Evolutionary conservation across 225 moss, liverwort and hornwort species (phyloP).

Genomic region (Polytrichum commune): DNA sequence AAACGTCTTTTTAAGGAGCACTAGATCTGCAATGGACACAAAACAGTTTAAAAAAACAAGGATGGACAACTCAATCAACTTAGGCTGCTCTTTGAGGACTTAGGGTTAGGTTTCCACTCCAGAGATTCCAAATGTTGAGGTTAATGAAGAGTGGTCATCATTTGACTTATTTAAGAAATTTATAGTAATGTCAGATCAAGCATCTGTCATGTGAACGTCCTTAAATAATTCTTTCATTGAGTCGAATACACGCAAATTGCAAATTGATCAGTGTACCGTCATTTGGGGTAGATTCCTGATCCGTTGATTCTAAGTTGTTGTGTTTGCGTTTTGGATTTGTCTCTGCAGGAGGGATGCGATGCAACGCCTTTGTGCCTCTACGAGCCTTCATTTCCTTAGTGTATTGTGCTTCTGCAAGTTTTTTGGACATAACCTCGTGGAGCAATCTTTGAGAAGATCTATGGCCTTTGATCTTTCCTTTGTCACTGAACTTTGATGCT

Average conservation of each 20-base stretch:
- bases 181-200: no score
- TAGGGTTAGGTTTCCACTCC: no score
- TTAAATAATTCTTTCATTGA: no score
- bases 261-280: neutral
- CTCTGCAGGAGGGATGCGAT: conserved; percentile 32
- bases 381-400: conserved; percentile 43
- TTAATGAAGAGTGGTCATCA: no score
- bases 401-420: conserved; percentile 34
- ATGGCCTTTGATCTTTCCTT: conserved; percentile 12
- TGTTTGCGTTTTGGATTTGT: conserved; percentile 52
- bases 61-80: no score
- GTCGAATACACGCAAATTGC: no score
- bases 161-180: no score
- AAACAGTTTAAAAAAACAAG: neutral
- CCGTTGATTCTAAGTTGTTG: conserved; percentile 38
- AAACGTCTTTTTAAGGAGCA: conserved; percentile 48
- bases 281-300: conserved; percentile 23
- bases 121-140: no score
- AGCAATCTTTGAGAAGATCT: conserved; percentile 35
- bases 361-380: conserved; percentile 46
- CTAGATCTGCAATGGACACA: conserved; percentile 22
- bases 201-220: no score
- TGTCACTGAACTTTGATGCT: conserved; percentile 23
- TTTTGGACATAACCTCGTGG: conserved; percentile 20
- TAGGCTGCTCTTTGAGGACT: no score